Percentiles rank a stretch among this genome's conserved stretches.
Conservation (phyloP, 495 filamentous ascomycete species). For the Entonaema liquescens region DNA sequence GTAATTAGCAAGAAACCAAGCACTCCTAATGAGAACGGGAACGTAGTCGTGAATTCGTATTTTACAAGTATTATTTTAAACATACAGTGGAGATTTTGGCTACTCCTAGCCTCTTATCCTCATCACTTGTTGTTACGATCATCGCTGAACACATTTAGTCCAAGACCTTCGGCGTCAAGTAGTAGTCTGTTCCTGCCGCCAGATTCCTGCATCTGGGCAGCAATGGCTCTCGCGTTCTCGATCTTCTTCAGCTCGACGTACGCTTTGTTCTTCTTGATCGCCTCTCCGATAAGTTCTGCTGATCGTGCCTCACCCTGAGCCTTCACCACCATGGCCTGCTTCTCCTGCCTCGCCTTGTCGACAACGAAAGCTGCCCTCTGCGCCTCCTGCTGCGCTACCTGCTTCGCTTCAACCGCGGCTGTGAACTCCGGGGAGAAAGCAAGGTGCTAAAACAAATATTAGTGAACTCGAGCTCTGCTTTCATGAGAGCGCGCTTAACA, state of each 20-base stretch:
- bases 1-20: no score
- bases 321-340: constrained; percentile 97
- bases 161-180: constrained; percentile 86
- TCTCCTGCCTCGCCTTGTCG: constrained; percentile 98
- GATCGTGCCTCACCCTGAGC: constrained; percentile 99
- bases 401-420: constrained; percentile 97
- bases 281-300: constrained; percentile 96
- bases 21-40: no score
- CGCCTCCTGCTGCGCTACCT: constrained; percentile 98
- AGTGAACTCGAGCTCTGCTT: not conserved
- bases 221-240: constrained; percentile 92
- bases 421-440: constrained; percentile 99
- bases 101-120: constrained; percentile 17
- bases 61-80: constrained; percentile 46
- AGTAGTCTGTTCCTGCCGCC: constrained; percentile 94
- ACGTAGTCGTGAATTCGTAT: constrained; percentile 18
- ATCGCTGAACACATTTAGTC: constrained; percentile 80
- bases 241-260: constrained; percentile 98
- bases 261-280: constrained; percentile 97
- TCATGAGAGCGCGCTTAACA: constrained; percentile 36
- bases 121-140: constrained; percentile 57
- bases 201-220: constrained; percentile 79
- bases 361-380: constrained; percentile 97
- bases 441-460: constrained; percentile 72
- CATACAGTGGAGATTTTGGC: constrained; percentile 58